Evolutionary conservation across 306 rosid genomes (phyloP).

Genomic region (Cucurbita maxima): DNA sequence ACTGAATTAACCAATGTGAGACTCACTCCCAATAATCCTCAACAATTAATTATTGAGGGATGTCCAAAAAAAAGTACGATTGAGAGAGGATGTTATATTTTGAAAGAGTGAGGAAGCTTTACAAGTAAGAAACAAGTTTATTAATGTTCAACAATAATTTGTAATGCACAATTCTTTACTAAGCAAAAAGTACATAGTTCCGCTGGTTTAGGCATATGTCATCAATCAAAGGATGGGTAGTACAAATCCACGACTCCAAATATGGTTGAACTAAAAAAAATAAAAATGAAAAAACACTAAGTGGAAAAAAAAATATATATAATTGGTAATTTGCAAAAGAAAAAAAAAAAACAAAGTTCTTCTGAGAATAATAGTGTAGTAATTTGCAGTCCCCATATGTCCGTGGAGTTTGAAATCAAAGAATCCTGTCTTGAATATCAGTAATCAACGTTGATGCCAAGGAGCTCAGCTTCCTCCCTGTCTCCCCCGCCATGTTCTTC

Average conservation of each 20-base stretch:
- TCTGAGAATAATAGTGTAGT: not conserved
- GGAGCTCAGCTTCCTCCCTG: constrained; percentile 75
- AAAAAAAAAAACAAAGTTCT: not conserved
- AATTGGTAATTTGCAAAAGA: not conserved
- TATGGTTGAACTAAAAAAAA: not conserved
- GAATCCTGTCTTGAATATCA: constrained; percentile 71
- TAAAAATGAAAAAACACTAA: not conserved
- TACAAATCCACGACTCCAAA: no score
- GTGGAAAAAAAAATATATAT: no score
- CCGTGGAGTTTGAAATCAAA: not conserved
- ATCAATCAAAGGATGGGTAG: no score
- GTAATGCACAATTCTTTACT: not conserved
- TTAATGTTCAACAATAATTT: not conserved
- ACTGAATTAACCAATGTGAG: no score
- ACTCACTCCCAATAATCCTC: no score
- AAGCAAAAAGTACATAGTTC: not conserved
- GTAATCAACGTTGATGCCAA: constrained; percentile 67
- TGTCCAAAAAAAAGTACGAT: no score
- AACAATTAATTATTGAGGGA: no score
- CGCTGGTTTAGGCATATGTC: not conserved
- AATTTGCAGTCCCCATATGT: not conserved
- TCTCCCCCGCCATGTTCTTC: constrained; percentile 77
- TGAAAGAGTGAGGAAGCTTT: not conserved
- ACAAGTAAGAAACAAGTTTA: not conserved
- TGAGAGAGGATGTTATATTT: no score